Conservation (phyloP, 2,329 filamentous ascomycete species). For the Pseudogymnoascus sp. region DNA sequence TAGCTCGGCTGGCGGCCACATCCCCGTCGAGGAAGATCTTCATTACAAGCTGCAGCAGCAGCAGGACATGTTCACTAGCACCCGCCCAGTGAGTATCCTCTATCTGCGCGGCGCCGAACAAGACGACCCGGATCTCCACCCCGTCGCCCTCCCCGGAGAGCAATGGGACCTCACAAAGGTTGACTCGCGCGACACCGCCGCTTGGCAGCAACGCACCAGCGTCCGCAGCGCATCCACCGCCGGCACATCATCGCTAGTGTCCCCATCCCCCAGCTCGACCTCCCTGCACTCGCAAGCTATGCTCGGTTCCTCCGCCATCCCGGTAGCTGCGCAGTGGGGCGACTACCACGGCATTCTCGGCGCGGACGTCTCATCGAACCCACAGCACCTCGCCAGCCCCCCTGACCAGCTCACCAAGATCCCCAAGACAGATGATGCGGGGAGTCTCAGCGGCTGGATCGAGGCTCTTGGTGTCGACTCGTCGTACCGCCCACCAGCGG, state of each 20-base stretch:
- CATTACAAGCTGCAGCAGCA: conserved; percentile 71
- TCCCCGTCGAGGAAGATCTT: conserved; percentile 66
- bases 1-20: conserved; percentile 52
- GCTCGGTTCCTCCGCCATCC: conserved; percentile 24
- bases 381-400: conserved; percentile 39
- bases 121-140: conserved; percentile 74
- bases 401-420: conserved; percentile 50
- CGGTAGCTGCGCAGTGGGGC: conserved; percentile 48
- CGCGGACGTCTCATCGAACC: conserved; percentile 39
- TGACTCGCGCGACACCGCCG: conserved; percentile 31
- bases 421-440: conserved; percentile 53
- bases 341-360: conserved; percentile 47
- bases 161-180: conserved; percentile 50
- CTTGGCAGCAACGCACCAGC: conserved; percentile 43
- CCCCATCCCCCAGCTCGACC: conserved; percentile 59
- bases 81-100: conserved; percentile 68
- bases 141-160: conserved; percentile 67
- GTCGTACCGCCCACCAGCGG: conserved; percentile 71
- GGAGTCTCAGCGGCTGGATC: conserved; percentile 73
- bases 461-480: conserved; percentile 88
- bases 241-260: conserved; percentile 55
- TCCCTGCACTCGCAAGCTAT: conserved; percentile 55
- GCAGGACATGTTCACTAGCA: conserved; percentile 86
- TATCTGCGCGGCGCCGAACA: conserved; percentile 70
- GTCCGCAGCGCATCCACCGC: conserved; percentile 51